These are phyloP conservation scores for Hawksworthiomyces lignivorus DNA, from an alignment of 2,329 filamentous ascomycete genomes.

Conservation along the genomic window DNA sequence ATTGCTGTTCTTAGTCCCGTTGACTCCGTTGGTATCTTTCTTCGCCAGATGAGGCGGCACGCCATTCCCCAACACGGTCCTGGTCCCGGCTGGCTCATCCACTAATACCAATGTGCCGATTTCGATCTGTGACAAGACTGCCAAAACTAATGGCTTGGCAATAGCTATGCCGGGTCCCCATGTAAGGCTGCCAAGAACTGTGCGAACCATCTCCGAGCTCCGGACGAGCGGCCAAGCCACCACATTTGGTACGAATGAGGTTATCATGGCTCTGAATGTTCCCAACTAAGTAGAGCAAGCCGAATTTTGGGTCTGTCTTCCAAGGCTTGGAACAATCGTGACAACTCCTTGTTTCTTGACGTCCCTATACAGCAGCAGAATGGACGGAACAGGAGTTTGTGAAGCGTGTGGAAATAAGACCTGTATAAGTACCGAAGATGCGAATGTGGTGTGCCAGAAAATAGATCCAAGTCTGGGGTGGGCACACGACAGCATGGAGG, in stretches of 20 bases:
- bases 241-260: slow-evolving; percentile 18
- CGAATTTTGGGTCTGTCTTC: too few species aligned
- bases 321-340: too few species aligned
- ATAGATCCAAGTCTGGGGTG: too few species aligned
- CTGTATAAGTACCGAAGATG: too few species aligned
- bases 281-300: too few species aligned
- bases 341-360: too few species aligned
- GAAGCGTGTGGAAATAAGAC: too few species aligned
- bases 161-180: slow-evolving; percentile 39
- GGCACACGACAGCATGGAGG: too few species aligned
- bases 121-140: slow-evolving; percentile 39
- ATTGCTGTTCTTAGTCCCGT: not conserved
- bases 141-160: slow-evolving; percentile 38
- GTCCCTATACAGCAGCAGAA: too few species aligned
- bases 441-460: too few species aligned
- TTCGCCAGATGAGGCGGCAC: slow-evolving; percentile 16
- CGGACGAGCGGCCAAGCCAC: slow-evolving; percentile 31
- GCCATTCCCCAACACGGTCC: slow-evolving; percentile 38
- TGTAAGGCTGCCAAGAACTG: slow-evolving; percentile 35
- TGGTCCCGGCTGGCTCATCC: slow-evolving; percentile 36
- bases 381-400: too few species aligned
- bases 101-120: slow-evolving; percentile 40
- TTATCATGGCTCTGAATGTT: slow-evolving; percentile 15
- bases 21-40: not conserved
- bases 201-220: slow-evolving; percentile 33